A percentile compares a stretch with the other conserved stretches of the same genome.
These are phyloP conservation scores for Flaveria sonorensis DNA, from an alignment of 129 eudicot genomes.

Conservation along the genomic window DNA sequence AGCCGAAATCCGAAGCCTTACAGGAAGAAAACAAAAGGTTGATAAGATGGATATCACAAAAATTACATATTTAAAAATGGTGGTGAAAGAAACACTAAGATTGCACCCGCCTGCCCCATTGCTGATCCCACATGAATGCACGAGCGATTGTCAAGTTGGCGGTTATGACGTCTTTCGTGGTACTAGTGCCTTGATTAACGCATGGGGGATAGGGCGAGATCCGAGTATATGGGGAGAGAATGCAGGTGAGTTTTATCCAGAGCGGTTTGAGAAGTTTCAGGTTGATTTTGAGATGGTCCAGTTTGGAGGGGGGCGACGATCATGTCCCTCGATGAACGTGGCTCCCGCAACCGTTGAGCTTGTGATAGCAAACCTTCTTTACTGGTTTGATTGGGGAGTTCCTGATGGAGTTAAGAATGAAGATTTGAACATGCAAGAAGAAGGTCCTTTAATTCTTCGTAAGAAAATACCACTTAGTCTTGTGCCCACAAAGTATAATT, in stretches of 20 bases:
- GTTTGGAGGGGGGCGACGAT: constrained; percentile 60
- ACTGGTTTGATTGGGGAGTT: constrained; percentile 51
- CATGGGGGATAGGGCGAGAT: constrained; percentile 58
- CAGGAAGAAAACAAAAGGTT: constrained; percentile 19
- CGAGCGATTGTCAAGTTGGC: constrained; percentile 22
- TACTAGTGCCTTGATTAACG: constrained; percentile 46
- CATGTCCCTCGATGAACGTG: constrained; percentile 51
- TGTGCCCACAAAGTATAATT: constrained; percentile 10
- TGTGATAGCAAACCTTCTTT: constrained; percentile 47
- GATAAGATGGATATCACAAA: constrained; percentile 40
- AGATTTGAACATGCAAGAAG: constrained; percentile 43
- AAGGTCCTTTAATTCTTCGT: background rate
- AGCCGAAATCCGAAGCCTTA: constrained; percentile 39
- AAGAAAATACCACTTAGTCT: constrained; percentile 32
- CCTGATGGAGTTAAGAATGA: constrained; percentile 37
- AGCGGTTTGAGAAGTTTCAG: constrained; percentile 51
- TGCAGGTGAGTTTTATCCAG: constrained; percentile 61
- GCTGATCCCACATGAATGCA: constrained; percentile 27
- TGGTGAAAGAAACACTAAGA: constrained; percentile 62
- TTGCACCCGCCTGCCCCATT: constrained; percentile 53
- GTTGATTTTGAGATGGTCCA: constrained; percentile 51
- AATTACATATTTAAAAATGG: constrained; percentile 60
- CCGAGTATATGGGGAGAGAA: constrained; percentile 41
- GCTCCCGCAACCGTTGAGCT: constrained; percentile 43
- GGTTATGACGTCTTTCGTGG: constrained; percentile 49